A percentile compares a stretch with the other conserved stretches of the same genome.
These are phyloP conservation scores for Diaporthe sp. DNA, from an alignment of 2,329 filamentous ascomycete genomes.

Conservation along the genomic window DNA sequence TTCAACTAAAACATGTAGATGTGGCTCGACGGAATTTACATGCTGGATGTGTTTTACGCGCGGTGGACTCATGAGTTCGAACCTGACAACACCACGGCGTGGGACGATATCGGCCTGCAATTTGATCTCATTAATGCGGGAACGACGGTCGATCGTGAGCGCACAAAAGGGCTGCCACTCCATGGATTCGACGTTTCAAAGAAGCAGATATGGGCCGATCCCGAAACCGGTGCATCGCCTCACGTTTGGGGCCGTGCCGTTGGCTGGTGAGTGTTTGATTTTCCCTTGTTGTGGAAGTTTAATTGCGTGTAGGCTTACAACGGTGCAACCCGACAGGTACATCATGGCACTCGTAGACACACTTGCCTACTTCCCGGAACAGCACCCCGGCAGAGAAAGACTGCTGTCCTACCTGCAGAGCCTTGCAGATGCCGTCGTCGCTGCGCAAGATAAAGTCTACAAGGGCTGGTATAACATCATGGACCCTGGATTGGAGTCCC, in stretches of 20 bases:
- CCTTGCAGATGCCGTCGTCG: constrained; percentile 9
- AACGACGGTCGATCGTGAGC: constrained; percentile 52
- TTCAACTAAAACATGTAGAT: no score
- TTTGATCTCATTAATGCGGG: constrained; percentile 24
- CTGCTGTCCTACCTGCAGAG: constrained; percentile 14
- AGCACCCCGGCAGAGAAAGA: constrained; percentile 3
- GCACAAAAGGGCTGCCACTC: constrained; percentile 57
- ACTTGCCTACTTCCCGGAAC: constrained; percentile 48
- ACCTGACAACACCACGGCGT: constrained; percentile 44
- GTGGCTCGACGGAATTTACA: constrained; percentile 60
- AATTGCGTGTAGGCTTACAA: neutral
- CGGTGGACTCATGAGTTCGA: constrained; percentile 45
- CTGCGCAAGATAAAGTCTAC: constrained; percentile 33
- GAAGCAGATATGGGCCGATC: constrained; percentile 62
- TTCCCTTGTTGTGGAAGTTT: neutral
- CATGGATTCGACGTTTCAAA: constrained; percentile 67
- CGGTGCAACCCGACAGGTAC: constrained; percentile 35
- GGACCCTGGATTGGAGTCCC: constrained; percentile 40
- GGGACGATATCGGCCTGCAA: constrained; percentile 33
- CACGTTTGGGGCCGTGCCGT: constrained; percentile 64
- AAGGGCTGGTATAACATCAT: constrained; percentile 55
- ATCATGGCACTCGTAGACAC: constrained; percentile 49
- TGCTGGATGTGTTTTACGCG: constrained; percentile 52
- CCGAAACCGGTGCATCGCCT: constrained; percentile 61
- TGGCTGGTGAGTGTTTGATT: constrained; percentile 46